phyloP scores from a whole-genome alignment of 208 protist genomes.

The Porcisia hertigi region DNA sequence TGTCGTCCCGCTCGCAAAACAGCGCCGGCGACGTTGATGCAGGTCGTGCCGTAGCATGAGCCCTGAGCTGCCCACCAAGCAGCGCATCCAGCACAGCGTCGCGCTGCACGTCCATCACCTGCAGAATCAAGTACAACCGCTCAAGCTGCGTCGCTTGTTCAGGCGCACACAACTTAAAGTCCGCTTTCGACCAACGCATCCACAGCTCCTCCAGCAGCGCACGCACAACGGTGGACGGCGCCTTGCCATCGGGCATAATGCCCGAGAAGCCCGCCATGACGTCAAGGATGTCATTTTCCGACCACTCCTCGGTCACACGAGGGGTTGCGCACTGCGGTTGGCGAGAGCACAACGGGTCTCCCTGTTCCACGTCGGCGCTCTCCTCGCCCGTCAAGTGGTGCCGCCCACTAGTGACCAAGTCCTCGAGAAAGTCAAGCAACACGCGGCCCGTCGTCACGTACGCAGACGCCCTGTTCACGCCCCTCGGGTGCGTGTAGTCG shows the following conservation, averaged over 20 bases:
- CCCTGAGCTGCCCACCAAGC: constrained; percentile 24
- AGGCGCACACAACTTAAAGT: constrained; percentile 17
- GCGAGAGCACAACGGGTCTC: neutral
- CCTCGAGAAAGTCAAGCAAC: constrained; percentile 62
- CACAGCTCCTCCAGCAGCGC: constrained; percentile 45
- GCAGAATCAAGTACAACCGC: constrained; percentile 66
- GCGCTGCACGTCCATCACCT: constrained; percentile 42
- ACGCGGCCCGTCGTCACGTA: constrained; percentile 60
- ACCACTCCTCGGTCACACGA: constrained; percentile 38
- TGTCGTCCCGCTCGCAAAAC: constrained; percentile 36
- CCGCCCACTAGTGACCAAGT: constrained; percentile 28
- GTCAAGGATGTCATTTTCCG: constrained; percentile 53
- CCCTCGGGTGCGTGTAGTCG: constrained; percentile 79
- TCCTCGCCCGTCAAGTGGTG: constrained; percentile 4
- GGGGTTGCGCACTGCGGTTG: constrained; percentile 1
- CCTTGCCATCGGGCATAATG: constrained; percentile 50
- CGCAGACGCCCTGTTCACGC: constrained; percentile 48
- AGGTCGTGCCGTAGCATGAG: neutral
- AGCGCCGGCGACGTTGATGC: neutral
- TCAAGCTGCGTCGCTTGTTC: constrained; percentile 54
- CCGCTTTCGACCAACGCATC: constrained; percentile 26
- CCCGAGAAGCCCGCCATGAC: constrained; percentile 64
- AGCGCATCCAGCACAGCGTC: constrained; percentile 38
- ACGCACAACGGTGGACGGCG: constrained; percentile 42
- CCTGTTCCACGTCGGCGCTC: neutral